Percentiles rank a stretch among this genome's conserved stretches.
These are phyloP conservation scores for Alternaria gansuensis DNA, from an alignment of 2,329 filamentous ascomycete genomes.

Conservation along the genomic window DNA sequence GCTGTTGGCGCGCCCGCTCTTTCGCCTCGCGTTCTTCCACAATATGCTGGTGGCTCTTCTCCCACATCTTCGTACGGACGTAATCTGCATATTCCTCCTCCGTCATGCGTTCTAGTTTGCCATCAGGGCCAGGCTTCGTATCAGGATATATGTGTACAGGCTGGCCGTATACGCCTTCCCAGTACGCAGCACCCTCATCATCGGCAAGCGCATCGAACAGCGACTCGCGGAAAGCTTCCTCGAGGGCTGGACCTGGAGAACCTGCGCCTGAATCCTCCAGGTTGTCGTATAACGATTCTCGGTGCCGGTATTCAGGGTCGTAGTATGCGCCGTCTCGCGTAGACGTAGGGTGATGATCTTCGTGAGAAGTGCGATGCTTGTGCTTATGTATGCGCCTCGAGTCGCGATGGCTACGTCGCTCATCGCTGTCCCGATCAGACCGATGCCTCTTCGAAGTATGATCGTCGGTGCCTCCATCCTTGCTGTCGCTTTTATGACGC, in stretches of 20 bases:
- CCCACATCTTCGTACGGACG: slow-evolving; percentile 92
- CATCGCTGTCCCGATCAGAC: slow-evolving; percentile 22
- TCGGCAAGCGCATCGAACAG: slow-evolving; percentile 97
- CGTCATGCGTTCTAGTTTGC: slow-evolving; percentile 80
- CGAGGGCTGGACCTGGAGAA: slow-evolving; percentile 60
- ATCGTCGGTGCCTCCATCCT: slow-evolving; percentile 14
- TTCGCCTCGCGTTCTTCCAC: slow-evolving; percentile 76
- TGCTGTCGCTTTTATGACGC: slow-evolving; percentile 26
- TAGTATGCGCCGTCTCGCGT: slow-evolving; percentile 45
- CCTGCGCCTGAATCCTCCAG: slow-evolving; percentile 46
- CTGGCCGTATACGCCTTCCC: slow-evolving; percentile 96
- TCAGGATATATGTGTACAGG: slow-evolving; percentile 83
- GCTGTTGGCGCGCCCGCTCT: slow-evolving; percentile 58
- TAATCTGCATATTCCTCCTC: slow-evolving; percentile 92
- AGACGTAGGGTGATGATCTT: slow-evolving; percentile 37
- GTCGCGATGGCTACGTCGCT: slow-evolving; percentile 18
- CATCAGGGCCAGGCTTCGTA: slow-evolving; percentile 61
- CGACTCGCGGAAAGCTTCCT: slow-evolving; percentile 86
- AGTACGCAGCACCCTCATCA: slow-evolving; percentile 93
- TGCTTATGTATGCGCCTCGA: slow-evolving; percentile 34
- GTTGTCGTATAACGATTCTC: slow-evolving; percentile 46
- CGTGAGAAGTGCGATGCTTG: slow-evolving; percentile 24
- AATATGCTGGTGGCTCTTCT: slow-evolving; percentile 86
- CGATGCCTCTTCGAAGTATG: slow-evolving; percentile 26
- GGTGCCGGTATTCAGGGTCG: slow-evolving; percentile 42